Conservation (phyloP, 139 green algal genomes). For the Mychonastes homosphaera region DNA sequence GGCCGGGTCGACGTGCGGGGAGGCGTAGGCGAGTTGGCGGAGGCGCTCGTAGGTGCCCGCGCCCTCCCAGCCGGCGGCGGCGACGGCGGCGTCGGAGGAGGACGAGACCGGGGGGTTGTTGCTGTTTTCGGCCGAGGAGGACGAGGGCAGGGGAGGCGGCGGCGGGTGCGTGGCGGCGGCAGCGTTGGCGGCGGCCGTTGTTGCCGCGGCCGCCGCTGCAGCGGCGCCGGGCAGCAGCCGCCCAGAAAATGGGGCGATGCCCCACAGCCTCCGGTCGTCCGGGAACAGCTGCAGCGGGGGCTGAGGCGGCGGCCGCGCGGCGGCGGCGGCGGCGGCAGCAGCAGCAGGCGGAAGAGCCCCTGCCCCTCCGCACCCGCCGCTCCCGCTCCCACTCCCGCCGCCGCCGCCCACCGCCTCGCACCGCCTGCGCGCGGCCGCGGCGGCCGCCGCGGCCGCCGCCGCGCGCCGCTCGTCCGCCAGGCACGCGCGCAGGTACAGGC, state of each 20-base stretch:
- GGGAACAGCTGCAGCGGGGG: conserved; percentile 16
- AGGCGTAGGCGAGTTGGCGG: conserved; percentile 44
- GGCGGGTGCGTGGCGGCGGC: no score
- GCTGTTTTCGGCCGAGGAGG: no score
- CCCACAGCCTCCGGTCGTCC: conserved; percentile 10
- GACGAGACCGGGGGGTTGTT: no score
- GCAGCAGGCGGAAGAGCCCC: neutral
- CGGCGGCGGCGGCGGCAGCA: neutral
- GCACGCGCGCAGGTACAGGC: conserved; percentile 56
- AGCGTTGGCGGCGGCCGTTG: no score
- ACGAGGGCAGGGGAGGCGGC: no score
- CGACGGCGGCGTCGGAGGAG: no score
- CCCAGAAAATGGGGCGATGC: neutral
- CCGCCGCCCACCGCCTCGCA: neutral
- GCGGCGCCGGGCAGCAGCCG: no score
- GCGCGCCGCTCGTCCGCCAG: conserved; percentile 20
- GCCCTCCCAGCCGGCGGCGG: no score
- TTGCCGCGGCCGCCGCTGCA: no score
- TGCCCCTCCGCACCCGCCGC: neutral
- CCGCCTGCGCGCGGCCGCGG: neutral
- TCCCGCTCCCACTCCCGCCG: neutral
- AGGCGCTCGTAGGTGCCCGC: conserved; percentile 40
- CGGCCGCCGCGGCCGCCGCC: neutral
- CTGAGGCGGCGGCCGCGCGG: neutral
- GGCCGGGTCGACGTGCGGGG: conserved; percentile 50